Evolutionary conservation across 441 rosid species (phyloP), one percentile per base, ranked within the genome.

Genomic region (Manihot esculenta): DNA sequence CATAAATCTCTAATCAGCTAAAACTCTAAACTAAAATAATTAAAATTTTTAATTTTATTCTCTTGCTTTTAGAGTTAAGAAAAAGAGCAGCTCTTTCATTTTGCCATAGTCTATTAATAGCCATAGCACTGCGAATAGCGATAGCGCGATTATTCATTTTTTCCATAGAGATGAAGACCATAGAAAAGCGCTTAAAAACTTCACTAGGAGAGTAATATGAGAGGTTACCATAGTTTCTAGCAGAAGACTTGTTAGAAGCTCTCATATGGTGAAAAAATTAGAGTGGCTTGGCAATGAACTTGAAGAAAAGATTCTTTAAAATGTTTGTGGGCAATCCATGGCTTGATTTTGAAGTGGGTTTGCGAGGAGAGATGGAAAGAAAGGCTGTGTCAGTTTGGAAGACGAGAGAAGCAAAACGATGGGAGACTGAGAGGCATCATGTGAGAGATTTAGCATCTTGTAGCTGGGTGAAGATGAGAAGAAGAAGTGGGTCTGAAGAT

Each of bases 401-500:
- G 56, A 77, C 41, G 18, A 85, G 78, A 20, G 66, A 68, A 41
- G 64, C 55, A 71, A 79, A 74, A 6, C 84, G 86, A 57, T 75
- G 78, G 71, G 82, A 81, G 64, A 85, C 83, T 13, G 47, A 38
- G 50, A 76, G 79, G 54, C 82, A 83, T 3, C 50, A 66, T 35
- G 76, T 38, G 27, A 82, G 82, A 45, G 83, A 71, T 55, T 66
- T 72, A 58, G 75, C 76, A 47, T 85, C 83, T 1, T 44, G 62
- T 35, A 85, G 3, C 33, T 74, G 79, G 79, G 71, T 74, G 76
- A 85, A 83, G 72, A 83, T 81, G 66, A 65, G 62, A 4, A 79
- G 83, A 24, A 85, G 69, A 49, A 85, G 58, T 9, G 68, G 69
- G 72, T 83, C 85, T 30, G 88, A 7, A 83, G 68, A 42, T 60